These are phyloP conservation scores for Ophiocordyceps robertsii DNA, from an alignment of 2,329 filamentous ascomycete species.

Conservation along the genomic window DNA sequence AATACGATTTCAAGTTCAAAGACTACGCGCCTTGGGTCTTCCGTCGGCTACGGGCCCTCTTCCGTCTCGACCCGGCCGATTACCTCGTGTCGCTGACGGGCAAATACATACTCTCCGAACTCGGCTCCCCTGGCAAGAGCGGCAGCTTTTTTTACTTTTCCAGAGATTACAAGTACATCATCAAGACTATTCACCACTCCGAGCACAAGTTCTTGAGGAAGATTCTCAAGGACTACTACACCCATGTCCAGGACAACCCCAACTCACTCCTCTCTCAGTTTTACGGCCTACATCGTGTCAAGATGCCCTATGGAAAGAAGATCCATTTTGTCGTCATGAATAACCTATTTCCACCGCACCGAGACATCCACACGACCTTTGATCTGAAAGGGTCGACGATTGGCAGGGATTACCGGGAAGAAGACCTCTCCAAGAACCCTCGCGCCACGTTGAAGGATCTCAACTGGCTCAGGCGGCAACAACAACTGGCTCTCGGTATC, in stretches of 20 bases:
- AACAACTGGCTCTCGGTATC: conserved; percentile 78
- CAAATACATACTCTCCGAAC: conserved; percentile 95
- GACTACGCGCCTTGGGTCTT: conserved; percentile 99
- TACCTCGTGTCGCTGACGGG: conserved; percentile 97
- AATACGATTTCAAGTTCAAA: conserved; percentile 99
- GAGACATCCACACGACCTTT: conserved; percentile 94
- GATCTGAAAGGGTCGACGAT: conserved; percentile 95
- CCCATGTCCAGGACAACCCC: conserved; percentile 83
- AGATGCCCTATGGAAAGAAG: conserved; percentile 95
- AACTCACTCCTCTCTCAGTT: conserved; percentile 97
- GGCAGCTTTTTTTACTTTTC: conserved; percentile 99
- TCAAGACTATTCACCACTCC: conserved; percentile 96
- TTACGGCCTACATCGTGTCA: conserved; percentile 92
- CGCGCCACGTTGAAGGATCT: conserved; percentile 90
- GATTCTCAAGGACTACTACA: conserved; percentile 82
- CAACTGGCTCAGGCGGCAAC: conserved; percentile 82
- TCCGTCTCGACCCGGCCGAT: conserved; percentile 88
- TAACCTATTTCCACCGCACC: conserved; percentile 93
- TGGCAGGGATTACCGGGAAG: conserved; percentile 81
- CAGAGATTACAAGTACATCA: conserved; percentile 98
- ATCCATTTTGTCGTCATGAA: conserved; percentile 99
- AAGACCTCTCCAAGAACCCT: conserved; percentile 77
- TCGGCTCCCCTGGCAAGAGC: conserved; percentile 94
- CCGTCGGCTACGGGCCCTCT: conserved; percentile 74
- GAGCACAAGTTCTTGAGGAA: conserved; percentile 82